Evolutionary conservation across 371 early-diverging fungal species (phyloP).

Genomic region (Mortierella sp.): DNA sequence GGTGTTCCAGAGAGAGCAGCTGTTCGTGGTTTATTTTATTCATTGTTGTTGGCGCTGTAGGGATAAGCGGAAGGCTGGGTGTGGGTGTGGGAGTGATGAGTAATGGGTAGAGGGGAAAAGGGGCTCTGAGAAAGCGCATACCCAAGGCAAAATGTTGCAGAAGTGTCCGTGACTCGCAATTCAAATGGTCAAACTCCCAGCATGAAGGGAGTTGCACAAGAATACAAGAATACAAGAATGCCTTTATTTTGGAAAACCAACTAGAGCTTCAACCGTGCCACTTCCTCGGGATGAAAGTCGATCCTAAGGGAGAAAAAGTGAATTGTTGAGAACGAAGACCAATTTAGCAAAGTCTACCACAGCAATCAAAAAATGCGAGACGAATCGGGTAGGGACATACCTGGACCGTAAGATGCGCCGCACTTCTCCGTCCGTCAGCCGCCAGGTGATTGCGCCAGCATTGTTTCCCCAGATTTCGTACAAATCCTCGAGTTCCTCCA

Average conservation of each 20-base stretch:
- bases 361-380: not conserved
- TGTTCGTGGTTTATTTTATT: conserved; percentile 84
- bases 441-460: conserved; percentile 73
- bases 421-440: conserved; percentile 74
- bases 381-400: conserved; percentile 18
- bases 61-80: not conserved
- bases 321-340: not conserved
- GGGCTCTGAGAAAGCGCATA: not conserved
- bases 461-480: conserved; percentile 81
- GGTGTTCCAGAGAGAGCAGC: conserved; percentile 88
- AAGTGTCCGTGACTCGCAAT: not conserved
- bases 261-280: conserved; percentile 60
- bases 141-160: not conserved
- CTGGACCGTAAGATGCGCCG: conserved; percentile 69
- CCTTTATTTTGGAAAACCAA: not conserved
- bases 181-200: not conserved
- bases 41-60: conserved; percentile 57
- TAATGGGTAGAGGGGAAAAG: not conserved
- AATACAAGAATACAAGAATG: not conserved
- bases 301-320: conserved; percentile 37
- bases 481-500: conserved; percentile 83
- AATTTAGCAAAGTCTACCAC: conserved; percentile 1
- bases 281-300: conserved; percentile 65
- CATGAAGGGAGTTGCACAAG: not conserved
- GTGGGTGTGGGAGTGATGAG: conserved; percentile 11